Base-by-base conservation (phyloP, 148 eudicot species). In the Arbutus unedo region DNA sequence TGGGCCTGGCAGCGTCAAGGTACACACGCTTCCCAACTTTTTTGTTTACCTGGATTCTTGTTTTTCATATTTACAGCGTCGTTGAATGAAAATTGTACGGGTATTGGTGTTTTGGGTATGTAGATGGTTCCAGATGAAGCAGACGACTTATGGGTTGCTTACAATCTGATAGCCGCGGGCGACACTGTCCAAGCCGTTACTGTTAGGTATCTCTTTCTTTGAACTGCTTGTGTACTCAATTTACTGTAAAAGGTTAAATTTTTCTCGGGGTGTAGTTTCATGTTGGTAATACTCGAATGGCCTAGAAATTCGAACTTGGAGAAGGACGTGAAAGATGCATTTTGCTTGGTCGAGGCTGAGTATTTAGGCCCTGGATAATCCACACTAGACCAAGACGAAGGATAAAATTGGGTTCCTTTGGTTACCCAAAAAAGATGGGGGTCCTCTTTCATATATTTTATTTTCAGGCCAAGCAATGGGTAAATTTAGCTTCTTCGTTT, bases 1-100 rank as follows among this genome's bases (percentile, higher is more conserved):
- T 74, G 98, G 98, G 55, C 95, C 98, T 15, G 98, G 98, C 45
- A 93, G 91, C 82, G 93, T 93, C 54, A 93, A 95, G 96, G 98
- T 93, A 57, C 9, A 47, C 31, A n/a, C 38, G 49, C n/a, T 75
- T 49, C 23, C 19, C 16, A 9, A 2, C 2, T 15, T 76, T n/a
- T 18, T 38, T 41, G 41, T 71, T 15, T 14, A 21, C 8, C 3
- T 14, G 19, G 19, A 71, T 81, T 81, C 23, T 45, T 43, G 2
- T 66, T 16, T 59, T 31, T 16, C 43, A 9, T 54, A 16, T 3
- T 55, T 55, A 6, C 8, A 14, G 49, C 4, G 48, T 77, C 21
- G 78, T 25, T 5, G 15, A 23, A 16, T 16, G 66, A 54, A 50
- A 54, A 23, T 74, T 62, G 9, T 54, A 51, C 62, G 79, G 79